Conservation (phyloP, 805 yeast species). For the Saturnispora hagleri region DNA sequence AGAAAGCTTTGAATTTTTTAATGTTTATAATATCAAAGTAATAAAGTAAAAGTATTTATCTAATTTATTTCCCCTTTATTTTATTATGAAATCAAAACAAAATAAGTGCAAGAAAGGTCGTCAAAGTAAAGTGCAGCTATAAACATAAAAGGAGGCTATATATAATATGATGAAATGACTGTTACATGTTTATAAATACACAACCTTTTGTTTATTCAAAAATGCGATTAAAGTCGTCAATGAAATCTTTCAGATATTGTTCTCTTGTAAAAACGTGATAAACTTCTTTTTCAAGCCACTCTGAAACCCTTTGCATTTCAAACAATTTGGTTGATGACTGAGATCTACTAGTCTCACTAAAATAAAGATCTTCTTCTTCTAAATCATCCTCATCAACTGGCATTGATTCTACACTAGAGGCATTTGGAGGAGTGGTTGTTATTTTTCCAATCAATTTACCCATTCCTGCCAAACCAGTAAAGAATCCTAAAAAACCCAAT, state of each 20-base stretch:
- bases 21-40: not conserved
- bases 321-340: slow-evolving; percentile 7
- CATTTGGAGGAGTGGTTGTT: slow-evolving; percentile 1
- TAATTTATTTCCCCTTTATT: not conserved
- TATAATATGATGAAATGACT: not conserved
- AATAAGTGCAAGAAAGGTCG: too few species aligned
- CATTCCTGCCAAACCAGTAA: slow-evolving; percentile 1
- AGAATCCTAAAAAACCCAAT: slow-evolving; percentile 3
- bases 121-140: not conserved
- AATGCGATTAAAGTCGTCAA: slow-evolving; percentile 4
- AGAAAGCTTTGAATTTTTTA: not conserved
- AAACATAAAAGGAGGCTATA: not conserved
- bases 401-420: not conserved
- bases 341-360: not conserved
- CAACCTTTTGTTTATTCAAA: not conserved
- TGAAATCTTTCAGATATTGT: slow-evolving; percentile 2
- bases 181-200: not conserved
- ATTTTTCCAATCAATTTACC: slow-evolving; percentile 1
- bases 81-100: not conserved
- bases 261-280: not conserved
- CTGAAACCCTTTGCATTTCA: slow-evolving; percentile 9
- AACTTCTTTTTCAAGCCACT: slow-evolving; percentile 9
- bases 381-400: not conserved
- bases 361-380: not conserved
- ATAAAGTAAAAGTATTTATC: not conserved